Base-by-base conservation (phyloP, 2,329 filamentous ascomycete genomes). In the Arthrobotrys sinensis region DNA sequence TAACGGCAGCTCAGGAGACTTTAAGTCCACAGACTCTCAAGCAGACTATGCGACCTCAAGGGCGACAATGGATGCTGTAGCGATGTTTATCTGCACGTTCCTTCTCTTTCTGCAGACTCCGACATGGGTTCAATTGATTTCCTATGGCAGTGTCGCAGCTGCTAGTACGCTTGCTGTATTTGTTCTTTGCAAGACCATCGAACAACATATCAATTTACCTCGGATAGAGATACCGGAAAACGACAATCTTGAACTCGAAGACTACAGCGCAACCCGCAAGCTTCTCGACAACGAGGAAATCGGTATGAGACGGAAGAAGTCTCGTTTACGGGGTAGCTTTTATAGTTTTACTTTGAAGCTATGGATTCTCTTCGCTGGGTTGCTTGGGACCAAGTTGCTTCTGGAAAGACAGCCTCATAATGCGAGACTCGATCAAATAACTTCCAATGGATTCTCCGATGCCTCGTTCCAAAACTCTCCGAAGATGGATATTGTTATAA, bases 401-500 rank as follows among this genome's bases (percentile, higher is more conserved):
- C 16, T 57, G 12, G 67, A 72, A 36, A 24, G 48, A 7, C 6
- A 60, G 4, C 14, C 24, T 1, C 45, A 48, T 10, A 40, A 28
- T 24, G n/a, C 12, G 14, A 32, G 12, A 10, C 32, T 55, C 3
- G 52, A 68, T 24, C n/a, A 19, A 4, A 63, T 53, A 19, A 16
- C 19, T 12, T 62, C 28, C 2, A 64, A 63, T 32, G 46, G 32
- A 11, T 5, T 19, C 4, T 3, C 32, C n/a, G 57, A 6, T 16
- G 2, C 5, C 2, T 50, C 65, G 1, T 28, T 3, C 3, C 46
- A 36, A 3, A 48, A 69, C 21, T 6, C 55, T 12, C 50, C 79
- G 28, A 57, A 45, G 12, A 67, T 82, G 34, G 81, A 82, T 69
- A 80, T 82, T 53, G 80, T 82, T 10, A 52, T 82, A 43, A 79